These are phyloP conservation scores for Thalassiosira hispida DNA, from an alignment of 352 stramenopile species.

Conservation along the genomic window DNA sequence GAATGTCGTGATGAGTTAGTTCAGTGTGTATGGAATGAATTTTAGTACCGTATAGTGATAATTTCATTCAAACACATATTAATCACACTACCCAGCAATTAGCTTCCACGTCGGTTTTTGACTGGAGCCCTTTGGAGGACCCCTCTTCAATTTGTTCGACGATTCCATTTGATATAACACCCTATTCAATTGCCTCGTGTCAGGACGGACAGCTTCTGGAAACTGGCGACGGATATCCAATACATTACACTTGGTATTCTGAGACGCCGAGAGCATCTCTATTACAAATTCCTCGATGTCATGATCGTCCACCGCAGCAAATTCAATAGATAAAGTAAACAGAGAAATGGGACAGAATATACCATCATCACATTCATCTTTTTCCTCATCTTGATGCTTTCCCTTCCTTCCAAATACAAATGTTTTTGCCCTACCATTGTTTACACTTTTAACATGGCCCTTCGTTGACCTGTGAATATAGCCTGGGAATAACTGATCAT, in stretches of 20 bases:
- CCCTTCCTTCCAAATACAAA: slow-evolving; percentile 32
- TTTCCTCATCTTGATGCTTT: slow-evolving; percentile 7
- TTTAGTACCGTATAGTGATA: too few relatives aligned
- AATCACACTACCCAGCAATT: not conserved
- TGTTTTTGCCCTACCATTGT: slow-evolving; percentile 20
- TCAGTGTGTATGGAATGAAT: too few relatives aligned
- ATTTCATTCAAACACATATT: too few relatives aligned
- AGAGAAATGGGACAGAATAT: slow-evolving; percentile 4
- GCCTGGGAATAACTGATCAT: slow-evolving; percentile 19
- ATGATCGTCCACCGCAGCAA: slow-evolving; percentile 6
- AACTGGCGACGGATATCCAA: slow-evolving; percentile 33
- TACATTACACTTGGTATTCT: slow-evolving; percentile 10
- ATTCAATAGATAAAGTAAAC: slow-evolving; percentile 12
- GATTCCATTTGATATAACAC: slow-evolving; percentile 28
- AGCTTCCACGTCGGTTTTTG: slow-evolving; percentile 22
- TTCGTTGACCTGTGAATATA: slow-evolving; percentile 25
- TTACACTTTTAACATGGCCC: slow-evolving; percentile 23
- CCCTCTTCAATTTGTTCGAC: slow-evolving; percentile 8
- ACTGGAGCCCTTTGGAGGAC: slow-evolving; percentile 14
- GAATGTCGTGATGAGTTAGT: not conserved
- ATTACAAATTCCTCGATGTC: slow-evolving; percentile 18
- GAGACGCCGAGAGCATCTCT: slow-evolving; percentile 5
- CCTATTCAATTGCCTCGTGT: slow-evolving; percentile 32
- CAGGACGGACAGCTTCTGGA: slow-evolving; percentile 22
- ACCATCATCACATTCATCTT: slow-evolving; percentile 1